A percentile compares a stretch with the other conserved stretches of the same genome.
These are phyloP conservation scores for Pilatotrama ljubarskyi DNA, from an alignment of 768 basidiomycete species.

Conservation along the genomic window DNA sequence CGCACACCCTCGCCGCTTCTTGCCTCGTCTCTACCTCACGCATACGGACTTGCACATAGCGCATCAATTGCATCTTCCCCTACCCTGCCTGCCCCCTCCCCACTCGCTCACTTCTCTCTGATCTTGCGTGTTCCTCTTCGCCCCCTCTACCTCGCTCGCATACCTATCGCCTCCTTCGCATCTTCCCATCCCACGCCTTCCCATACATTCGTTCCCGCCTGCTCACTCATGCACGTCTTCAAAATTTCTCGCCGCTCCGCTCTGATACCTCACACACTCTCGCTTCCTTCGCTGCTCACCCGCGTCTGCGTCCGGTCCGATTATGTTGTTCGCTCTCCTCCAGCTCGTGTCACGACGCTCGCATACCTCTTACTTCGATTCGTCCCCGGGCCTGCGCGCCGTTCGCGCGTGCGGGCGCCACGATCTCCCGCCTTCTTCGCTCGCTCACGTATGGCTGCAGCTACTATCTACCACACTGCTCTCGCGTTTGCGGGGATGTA, in stretches of 20 bases:
- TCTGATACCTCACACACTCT: constrained; percentile 2
- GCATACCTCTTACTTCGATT: constrained; percentile 5
- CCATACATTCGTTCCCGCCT: constrained; percentile 12
- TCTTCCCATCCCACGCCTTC: background rate
- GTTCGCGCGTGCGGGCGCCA: background rate
- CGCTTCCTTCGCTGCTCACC: background rate
- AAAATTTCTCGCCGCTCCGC: background rate
- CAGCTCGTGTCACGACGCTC: background rate
- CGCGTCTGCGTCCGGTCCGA: constrained; percentile 18
- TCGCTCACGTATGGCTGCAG: background rate
- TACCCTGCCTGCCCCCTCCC: constrained; percentile 8
- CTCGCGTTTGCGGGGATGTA: constrained; percentile 9
- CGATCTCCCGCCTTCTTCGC: background rate
- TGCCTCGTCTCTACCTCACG: constrained; percentile 4
- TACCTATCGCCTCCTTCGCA: constrained; percentile 10
- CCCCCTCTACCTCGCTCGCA: constrained; percentile 3
- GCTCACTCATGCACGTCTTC: constrained; percentile 1
- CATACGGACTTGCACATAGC: constrained; percentile 28
- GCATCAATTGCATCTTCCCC: constrained; percentile 19
- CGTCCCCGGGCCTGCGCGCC: background rate
- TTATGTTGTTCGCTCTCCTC: constrained; percentile 12
- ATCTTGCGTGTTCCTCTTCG: constrained; percentile 1
- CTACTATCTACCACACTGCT: background rate
- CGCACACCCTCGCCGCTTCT: constrained; percentile 7
- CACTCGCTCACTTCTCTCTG: constrained; percentile 11